These are phyloP conservation scores for Lentinula sp. DNA, from an alignment of 768 basidiomycete genomes.

Conservation along the genomic window DNA sequence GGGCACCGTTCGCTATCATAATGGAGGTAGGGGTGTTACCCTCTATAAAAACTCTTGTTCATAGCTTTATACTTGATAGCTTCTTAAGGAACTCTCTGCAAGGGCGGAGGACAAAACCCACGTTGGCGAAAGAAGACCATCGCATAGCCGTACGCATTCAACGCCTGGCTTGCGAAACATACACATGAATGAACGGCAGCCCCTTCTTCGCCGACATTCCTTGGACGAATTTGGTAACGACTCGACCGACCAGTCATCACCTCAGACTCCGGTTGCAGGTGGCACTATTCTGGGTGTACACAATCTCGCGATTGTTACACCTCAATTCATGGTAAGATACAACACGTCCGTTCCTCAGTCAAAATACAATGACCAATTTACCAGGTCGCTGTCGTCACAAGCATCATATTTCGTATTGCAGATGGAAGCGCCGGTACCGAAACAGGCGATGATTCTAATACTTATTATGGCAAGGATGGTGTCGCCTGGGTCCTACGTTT, in stretches of 20 bases:
- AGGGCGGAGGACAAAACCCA: slow-evolving; percentile 12
- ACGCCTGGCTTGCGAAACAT: slow-evolving; percentile 30
- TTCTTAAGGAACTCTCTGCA: slow-evolving; percentile 66
- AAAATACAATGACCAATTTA: neutral
- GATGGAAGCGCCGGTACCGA: slow-evolving; percentile 49
- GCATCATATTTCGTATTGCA: slow-evolving; percentile 76
- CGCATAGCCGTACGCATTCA: slow-evolving; percentile 51
- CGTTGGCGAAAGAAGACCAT: slow-evolving; percentile 27
- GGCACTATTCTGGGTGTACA: slow-evolving; percentile 94
- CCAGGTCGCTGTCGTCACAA: slow-evolving; percentile 82
- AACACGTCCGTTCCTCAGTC: neutral
- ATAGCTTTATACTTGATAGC: slow-evolving; percentile 27
- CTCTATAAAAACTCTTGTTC: neutral
- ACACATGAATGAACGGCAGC: slow-evolving; percentile 37
- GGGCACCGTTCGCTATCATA: slow-evolving; percentile 96
- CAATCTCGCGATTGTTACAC: slow-evolving; percentile 91
- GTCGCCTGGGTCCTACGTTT: slow-evolving; percentile 77
- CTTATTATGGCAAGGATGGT: slow-evolving; percentile 79
- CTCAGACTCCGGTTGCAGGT: slow-evolving; percentile 56
- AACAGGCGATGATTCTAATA: slow-evolving; percentile 35
- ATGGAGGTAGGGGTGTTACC: slow-evolving; percentile 69
- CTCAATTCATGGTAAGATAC: slow-evolving; percentile 80
- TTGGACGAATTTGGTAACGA: slow-evolving; percentile 37
- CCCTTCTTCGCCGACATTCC: slow-evolving; percentile 59
- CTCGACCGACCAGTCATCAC: slow-evolving; percentile 24